phyloP scores from a whole-genome alignment of 176 grass and related monocot genomes.

The Rhipidocladum racemiflorum region DNA sequence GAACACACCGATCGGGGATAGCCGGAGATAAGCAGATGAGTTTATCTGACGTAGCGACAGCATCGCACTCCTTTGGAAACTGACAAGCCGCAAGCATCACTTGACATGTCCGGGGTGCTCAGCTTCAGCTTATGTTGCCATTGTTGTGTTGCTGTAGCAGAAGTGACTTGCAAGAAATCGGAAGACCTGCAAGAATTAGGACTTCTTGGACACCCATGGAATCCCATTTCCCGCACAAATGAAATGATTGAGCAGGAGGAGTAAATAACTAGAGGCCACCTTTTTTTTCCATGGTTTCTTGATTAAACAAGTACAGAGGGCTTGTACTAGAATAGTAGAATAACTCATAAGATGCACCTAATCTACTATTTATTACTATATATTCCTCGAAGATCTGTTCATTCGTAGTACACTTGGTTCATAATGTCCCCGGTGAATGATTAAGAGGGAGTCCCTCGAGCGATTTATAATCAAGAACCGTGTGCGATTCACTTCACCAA shows the following conservation, averaged over 20 bases:
- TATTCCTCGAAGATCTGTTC: constrained; percentile 54
- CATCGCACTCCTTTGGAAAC: not conserved
- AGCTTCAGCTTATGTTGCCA: not conserved
- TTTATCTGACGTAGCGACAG: not conserved
- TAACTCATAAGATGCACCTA: constrained; percentile 37
- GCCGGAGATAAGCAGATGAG: not conserved
- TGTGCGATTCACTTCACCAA: constrained; percentile 40
- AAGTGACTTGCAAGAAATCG: not conserved
- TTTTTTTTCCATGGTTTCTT: constrained; percentile 27
- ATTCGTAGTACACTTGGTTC: constrained; percentile 35
- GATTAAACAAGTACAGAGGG: constrained; percentile 51
- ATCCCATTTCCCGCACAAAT: constrained; percentile 29
- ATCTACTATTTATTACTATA: constrained; percentile 39
- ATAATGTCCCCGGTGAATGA: constrained; percentile 22
- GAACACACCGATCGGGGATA: not conserved
- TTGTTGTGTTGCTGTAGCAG: not conserved
- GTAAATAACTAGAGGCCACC: constrained; percentile 20
- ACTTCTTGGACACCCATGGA: constrained; percentile 31
- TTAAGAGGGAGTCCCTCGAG: constrained; percentile 19
- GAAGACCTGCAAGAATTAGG: not conserved
- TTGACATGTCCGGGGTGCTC: not conserved
- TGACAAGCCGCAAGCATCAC: not conserved
- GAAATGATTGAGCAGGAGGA: constrained; percentile 48
- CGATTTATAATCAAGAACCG: constrained; percentile 42
- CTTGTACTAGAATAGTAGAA: constrained; percentile 36